Percentiles rank a stretch among this genome's conserved stretches.
Conservation (phyloP, 2,329 filamentous ascomycete genomes). For the Teratosphaeriaceae sp. region DNA sequence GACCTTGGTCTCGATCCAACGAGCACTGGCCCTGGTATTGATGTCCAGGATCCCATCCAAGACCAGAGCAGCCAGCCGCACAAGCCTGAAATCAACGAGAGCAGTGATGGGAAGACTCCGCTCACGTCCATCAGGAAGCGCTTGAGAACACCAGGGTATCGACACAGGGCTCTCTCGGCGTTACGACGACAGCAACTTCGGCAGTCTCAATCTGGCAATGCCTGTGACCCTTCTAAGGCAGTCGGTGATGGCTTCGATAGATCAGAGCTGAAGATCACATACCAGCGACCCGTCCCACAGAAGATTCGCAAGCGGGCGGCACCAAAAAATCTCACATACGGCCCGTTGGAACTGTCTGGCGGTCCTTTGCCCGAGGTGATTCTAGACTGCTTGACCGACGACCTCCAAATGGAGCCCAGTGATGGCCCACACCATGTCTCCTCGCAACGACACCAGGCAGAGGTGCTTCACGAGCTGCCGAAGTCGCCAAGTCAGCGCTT, state of each 20-base stretch:
- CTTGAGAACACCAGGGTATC: slow-evolving; percentile 5
- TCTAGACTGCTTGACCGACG: slow-evolving; percentile 12
- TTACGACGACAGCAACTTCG: background rate
- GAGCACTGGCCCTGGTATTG: slow-evolving; percentile 6
- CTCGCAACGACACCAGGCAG: background rate
- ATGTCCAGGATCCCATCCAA: slow-evolving; percentile 15
- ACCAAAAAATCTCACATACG: slow-evolving; percentile 8
- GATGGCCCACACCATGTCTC: background rate
- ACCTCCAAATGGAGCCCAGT: slow-evolving; percentile 7
- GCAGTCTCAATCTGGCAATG: background rate
- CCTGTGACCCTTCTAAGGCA: background rate
- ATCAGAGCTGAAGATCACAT: slow-evolving; percentile 3
- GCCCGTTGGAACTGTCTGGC: slow-evolving; percentile 12
- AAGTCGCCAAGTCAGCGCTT: slow-evolving; percentile 1
- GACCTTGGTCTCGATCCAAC: background rate
- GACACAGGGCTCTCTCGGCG: background rate
- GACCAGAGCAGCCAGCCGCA: background rate
- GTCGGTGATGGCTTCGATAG: slow-evolving; percentile 14
- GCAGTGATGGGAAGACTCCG: slow-evolving; percentile 6
- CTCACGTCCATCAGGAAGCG: slow-evolving; percentile 16
- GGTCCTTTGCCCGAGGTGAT: slow-evolving; percentile 23
- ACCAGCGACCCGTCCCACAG: background rate
- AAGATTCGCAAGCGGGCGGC: slow-evolving; percentile 4
- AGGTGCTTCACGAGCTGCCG: background rate
- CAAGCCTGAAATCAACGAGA: background rate